These are phyloP conservation scores for Sporormia fimetaria DNA, from an alignment of 495 filamentous ascomycete species.

Conservation along the genomic window DNA sequence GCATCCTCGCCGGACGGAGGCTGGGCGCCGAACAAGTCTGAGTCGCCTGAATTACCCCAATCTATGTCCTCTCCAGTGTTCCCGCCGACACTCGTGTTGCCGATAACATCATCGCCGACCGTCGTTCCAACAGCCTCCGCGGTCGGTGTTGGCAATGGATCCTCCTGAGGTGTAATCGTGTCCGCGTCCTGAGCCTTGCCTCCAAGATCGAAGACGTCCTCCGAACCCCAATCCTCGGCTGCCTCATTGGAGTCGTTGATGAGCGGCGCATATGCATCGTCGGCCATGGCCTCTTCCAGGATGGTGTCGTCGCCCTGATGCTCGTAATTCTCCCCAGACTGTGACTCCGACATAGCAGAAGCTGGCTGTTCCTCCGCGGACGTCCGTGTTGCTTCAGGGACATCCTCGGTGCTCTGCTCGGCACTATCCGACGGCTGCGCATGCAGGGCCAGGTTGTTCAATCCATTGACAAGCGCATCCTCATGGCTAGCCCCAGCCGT, in stretches of 20 bases:
- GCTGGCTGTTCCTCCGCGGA: constrained; percentile 8
- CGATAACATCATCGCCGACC: constrained; percentile 11
- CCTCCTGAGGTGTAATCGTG: constrained; percentile 2
- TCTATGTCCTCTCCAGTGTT: constrained; percentile 20
- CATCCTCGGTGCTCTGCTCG: neutral
- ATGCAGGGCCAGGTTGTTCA: neutral
- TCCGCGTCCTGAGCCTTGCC: constrained; percentile 18
- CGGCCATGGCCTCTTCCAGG: constrained; percentile 21
- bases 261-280: constrained; percentile 15
- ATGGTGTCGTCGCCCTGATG: constrained; percentile 24
- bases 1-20: neutral
- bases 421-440: neutral
- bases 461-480: constrained; percentile 1
- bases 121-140: constrained; percentile 12
- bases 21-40: constrained; percentile 16
- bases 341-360: no score
- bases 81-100: constrained; percentile 10
- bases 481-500: constrained; percentile 6
- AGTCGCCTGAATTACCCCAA: constrained; percentile 19
- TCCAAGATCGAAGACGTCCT: constrained; percentile 23
- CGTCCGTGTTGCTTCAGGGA: no score
- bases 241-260: constrained; percentile 6
- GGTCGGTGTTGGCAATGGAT: constrained; percentile 5
- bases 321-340: constrained; percentile 24
- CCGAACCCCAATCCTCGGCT: constrained; percentile 21